Conservation (phyloP, 2,329 filamentous ascomycete genomes). For the Calonectria naviculata region DNA sequence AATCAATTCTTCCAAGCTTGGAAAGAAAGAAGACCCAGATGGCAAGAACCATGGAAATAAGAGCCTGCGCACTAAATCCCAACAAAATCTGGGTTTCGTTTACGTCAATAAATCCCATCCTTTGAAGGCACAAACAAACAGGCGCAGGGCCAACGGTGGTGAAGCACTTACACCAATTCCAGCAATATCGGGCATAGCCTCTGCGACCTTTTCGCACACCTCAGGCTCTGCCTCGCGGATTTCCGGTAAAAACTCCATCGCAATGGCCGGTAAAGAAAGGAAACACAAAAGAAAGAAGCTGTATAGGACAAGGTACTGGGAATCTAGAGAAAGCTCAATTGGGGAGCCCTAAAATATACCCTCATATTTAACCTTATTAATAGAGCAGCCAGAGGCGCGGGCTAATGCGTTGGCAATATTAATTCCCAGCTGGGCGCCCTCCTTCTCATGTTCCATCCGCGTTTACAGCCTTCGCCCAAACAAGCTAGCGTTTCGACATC, state of each 20-base stretch:
- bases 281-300: too few relatives aligned
- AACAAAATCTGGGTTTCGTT: background rate
- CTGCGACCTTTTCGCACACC: background rate
- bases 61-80: background rate
- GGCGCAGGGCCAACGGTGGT: background rate
- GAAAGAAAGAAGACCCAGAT: background rate
- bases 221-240: background rate
- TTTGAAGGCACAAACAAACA: background rate
- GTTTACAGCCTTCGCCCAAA: too few relatives aligned
- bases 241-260: background rate
- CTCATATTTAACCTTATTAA: background rate
- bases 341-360: background rate
- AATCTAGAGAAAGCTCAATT: too few relatives aligned
- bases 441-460: too few relatives aligned
- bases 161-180: background rate
- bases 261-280: background rate
- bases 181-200: background rate
- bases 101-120: background rate
- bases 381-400: background rate
- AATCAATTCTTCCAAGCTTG: background rate
- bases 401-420: background rate
- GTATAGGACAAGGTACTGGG: too few relatives aligned
- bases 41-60: background rate
- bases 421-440: background rate
- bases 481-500: background rate